Base-by-base conservation (phyloP, 306 rosid genomes). In the Dalbergia cochinchinensis region DNA sequence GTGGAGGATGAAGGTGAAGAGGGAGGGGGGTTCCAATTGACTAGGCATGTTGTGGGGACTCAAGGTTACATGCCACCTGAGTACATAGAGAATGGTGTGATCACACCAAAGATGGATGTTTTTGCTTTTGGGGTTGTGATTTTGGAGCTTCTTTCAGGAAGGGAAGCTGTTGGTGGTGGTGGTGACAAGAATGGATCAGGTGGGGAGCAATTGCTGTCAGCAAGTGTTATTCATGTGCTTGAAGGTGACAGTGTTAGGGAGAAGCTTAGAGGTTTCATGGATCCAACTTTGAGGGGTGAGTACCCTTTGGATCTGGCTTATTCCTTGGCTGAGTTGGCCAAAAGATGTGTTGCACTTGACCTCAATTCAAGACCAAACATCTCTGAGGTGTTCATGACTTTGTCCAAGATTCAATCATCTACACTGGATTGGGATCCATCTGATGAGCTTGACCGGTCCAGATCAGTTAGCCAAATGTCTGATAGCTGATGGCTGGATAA, bases 61-160 rank as follows among this genome's bases (percentile, higher is more conserved):
- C 89, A 82, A 26, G 97, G 97, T 48, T 92, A 92, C 57, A 90
- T 92, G 93, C 59, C 97, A 26, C 92, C 97, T 1, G 97, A 92
- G 80, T 92, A 90, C 51, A 83, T 89, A 5, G 90, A 92, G 67
- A 86, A 85, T 15, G 93, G 97, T 35, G 78, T 92, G 67, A 86
- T 90, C 61, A 89, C 92, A 15, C 86, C 97, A 1, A 92, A 92
- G 55, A 73, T 92, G 47, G 97, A 92, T 82, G 94, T 87, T 60
- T 92, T 87, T 54, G 89, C 97, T 3, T 85, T 87, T 70, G 94
- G 97, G 55, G 93, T 92, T 50, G 90, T 92, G 73, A 62, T 88
- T 39, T 78, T 89, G 85, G 97, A 90, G 88, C 82, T 92, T 42
- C 87, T 89, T 71, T 90, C 97, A 0, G 94, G 97, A 20, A 88